Evolutionary conservation across 176 grass and related monocot species (phyloP), one percentile per base, ranked within the genome.

Genomic region (Chrysopogon serrulatus): DNA sequence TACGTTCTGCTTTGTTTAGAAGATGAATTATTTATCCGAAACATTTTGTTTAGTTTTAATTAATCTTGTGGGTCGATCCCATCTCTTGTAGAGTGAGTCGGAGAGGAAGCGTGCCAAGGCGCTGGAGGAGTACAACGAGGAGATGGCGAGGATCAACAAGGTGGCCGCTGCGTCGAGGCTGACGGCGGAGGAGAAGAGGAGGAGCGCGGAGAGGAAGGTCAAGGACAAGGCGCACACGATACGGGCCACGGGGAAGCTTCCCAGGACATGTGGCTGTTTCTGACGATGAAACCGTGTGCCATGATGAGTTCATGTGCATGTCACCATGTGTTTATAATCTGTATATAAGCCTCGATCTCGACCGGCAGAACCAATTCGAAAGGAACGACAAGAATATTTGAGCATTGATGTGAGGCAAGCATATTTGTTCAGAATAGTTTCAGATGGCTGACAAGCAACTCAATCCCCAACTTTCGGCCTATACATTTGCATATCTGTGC

Each of bases 191-290:
- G 84, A 92, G 71, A 92, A 68, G 71, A 91, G 39, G 76, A 89
- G 30, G 71, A 89, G 44, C n/a, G 88, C 90, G 1, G 88, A 92
- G 84, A 28, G 45, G 1, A 92, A 89, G 85, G 68, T 68, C 13
- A 80, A 51, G 45, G 74, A 89, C 62, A 97, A 97, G 80, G 81
- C 81, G 2, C 76, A 51, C 1, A 94, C 51, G 42, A 97, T 94
- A 66, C 71, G 86, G 7, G 32, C 84, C 0, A 76, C 39, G 0
- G 87, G 82, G 61, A 89, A 84, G 85, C 80, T 88, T 51, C 83
- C 90, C 4, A n/a, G 41, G 62, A 32, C 88, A 9, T 97, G 86
- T 81, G 33, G 31, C 14, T 94, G 88, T 47, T 88, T 91, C 63
- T 88, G 18, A 90, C n/a, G n/a, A 59, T 12, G 54, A 59, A 26